These are phyloP conservation scores for Colletotrichum scovillei DNA, from an alignment of 2,329 filamentous ascomycete genomes.

Conservation along the genomic window DNA sequence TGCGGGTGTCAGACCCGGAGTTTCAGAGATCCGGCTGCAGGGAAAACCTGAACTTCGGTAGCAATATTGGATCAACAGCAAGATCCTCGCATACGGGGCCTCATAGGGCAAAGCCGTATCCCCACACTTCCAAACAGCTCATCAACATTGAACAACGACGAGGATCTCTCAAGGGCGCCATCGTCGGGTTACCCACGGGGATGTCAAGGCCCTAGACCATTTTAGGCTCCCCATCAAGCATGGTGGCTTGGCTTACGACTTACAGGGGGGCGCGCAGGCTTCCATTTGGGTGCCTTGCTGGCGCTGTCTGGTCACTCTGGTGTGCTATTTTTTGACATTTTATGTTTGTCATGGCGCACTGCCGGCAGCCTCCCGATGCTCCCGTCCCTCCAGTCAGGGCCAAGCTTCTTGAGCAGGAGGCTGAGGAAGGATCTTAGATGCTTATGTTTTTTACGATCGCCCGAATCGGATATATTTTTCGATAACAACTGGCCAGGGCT, in stretches of 20 bases:
- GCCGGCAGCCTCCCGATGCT: not conserved
- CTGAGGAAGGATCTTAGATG: not conserved
- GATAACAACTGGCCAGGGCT: not conserved
- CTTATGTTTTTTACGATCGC: not conserved
- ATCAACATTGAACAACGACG: not conserved
- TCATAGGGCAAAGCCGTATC: not conserved
- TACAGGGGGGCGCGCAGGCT: not conserved
- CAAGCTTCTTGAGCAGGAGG: not conserved
- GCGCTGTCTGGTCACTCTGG: not conserved
- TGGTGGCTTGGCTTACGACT: conserved; percentile 9
- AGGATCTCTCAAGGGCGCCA: too few relatives aligned
- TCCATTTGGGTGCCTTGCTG: not conserved
- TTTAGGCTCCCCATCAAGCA: not conserved
- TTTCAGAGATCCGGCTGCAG: not conserved
- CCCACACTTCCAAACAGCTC: not conserved
- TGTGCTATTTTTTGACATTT: not conserved
- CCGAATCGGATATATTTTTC: not conserved
- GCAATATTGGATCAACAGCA: not conserved
- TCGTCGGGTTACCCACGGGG: not conserved
- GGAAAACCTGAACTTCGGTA: not conserved
- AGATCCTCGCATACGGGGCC: not conserved
- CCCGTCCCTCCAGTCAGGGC: not conserved
- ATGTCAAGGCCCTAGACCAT: not conserved
- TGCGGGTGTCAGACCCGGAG: not conserved
- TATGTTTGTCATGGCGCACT: not conserved